Base-by-base conservation (phyloP, 768 basidiomycete genomes). In the Trametes villosa region DNA sequence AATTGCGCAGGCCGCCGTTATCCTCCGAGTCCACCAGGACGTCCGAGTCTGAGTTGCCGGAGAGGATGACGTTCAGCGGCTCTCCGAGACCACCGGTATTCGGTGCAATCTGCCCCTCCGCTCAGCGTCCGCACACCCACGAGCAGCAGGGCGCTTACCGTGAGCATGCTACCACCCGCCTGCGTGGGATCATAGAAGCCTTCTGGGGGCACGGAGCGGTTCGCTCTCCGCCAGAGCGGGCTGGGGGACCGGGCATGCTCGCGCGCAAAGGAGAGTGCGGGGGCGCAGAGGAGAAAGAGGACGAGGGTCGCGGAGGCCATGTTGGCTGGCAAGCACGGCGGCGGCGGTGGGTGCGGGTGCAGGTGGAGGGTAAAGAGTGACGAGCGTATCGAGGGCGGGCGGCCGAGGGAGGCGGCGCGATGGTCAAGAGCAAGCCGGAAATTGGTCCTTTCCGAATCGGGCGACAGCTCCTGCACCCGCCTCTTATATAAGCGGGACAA, bases 51-150 rank as follows among this genome's bases (percentile, higher is more conserved):
- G 94, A 96, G 45, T 86, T 79, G 9, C 82, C 89, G 24, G 90
- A 87, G 22, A 97, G 76, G 67, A 97, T 91, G 54, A 81, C 78
- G 67, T 97, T 97, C 44, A 96, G 73, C 6, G 94, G 94, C 76
- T 96, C 95, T 34, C 92, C 92, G 49, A 89, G 85, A 8, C 89
- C 92, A 67, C 76, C 86, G 9, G 91, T 92, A 18, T 71, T 65
- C 12, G 76, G 77, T 8, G 85, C 80, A 73, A 79, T 65, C 86
- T 89, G 45, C 38, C 22, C 42, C 38, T 44, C 24, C 31, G 53
- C 62, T 29, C 54, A 56, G 38, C 26, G 30, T 44, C 48, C 24
- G n/a, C 59, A 11, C 27, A 18, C 15, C 24, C 29, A 30, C 22
- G 2, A 12, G 3, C 20, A 12, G 4, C 33, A 47, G 30, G 12